Evolutionary conservation across 495 filamentous ascomycete genomes (phyloP), one percentile per base, ranked within the genome.

Genomic region (Aspergillus indologenus): DNA sequence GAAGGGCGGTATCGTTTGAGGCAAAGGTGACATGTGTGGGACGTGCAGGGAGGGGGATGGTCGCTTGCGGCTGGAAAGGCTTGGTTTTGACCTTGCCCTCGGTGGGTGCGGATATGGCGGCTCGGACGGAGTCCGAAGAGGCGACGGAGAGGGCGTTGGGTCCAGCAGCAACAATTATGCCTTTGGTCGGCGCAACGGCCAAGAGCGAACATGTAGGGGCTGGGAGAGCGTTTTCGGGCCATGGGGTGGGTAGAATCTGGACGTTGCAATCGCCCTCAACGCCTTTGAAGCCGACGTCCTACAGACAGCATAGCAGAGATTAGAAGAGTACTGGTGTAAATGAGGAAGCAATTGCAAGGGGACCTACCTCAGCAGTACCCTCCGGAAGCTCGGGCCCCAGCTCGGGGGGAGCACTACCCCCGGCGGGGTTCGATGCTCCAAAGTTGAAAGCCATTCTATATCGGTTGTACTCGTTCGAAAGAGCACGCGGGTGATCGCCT

Each of bases 21-120:
- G 90, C 91, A 66, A 98, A 99, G 23, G 87, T 88, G 8, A 98
- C 79, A 70, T 99, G 95, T 5, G 91, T 93, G 46, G 96, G 82
- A 63, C 89, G 82, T 61, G 86, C 81, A 7, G 87, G 84, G 49
- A 96, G 74, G 6, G 86, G 76, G 14, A 98, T 77, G 42, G 79
- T 89, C 21, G 88, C 75, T 60, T 90, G 84, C 23, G 94, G 88
- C 46, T 83, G 80, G 66, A 95, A 97, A 1, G 81, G 67, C 60
- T 87, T 88, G 43, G 85, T 76, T 61, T 90, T 85, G 8, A 67
- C 59, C 62, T 80, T 83, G 20, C 84, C 83, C 56, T 78, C 82
- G 43, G 83, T 79, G 4, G 81, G 72, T 12, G 72, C 75, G 29
- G 82, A 75, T 63, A 95, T 96, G 0, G 88, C 85, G 62, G 90